Evolutionary conservation across 805 yeast genomes (phyloP), one percentile per base, ranked within the genome.

Genomic region (Candida mattraensis): DNA sequence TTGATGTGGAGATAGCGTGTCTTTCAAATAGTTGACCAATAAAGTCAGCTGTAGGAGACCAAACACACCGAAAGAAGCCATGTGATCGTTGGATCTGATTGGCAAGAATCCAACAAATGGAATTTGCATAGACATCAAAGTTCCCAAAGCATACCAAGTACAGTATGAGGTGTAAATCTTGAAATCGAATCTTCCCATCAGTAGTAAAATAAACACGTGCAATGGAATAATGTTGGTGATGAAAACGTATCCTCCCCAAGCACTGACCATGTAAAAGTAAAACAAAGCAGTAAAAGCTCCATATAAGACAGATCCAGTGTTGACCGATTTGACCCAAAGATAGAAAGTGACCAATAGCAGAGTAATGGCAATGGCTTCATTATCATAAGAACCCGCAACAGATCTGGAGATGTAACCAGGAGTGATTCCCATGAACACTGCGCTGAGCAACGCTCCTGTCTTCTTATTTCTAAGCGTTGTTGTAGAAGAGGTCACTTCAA

Each of bases 201-300:
- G 66, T 35, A 93, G 65, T 58, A 93, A 70, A 32, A 87, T 89
- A 56, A 93, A 89, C 17, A 89, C 88, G 60, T 93, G 99, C 51
- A 93, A 70, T 30, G 99, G 99, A 53, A 93, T 87, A 72, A 94
- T 79, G 67, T 93, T 93, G 41, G 99, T 93, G 66, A 93, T 94
- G 71, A 93, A 93, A 34, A 94, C 99, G 60, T 93, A 93, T 18
- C 99, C 99, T 70, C 99, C 99, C 97, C 99, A 89, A 9, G 99
- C 99, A 30, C 95, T 81, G 34, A 93, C 99, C 99, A 93, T 93
- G 72, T 93, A 93, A 65, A 94, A 93, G 69, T 94, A 93, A 53
- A 80, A 83, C 21, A 87, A 59, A 2, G 99, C 95, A 18, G 97
- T 80, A 50, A 83, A 66, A 3, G 91, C 70, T 8, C 87, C 93